Base-by-base conservation (phyloP, 1,139 yeast genomes). In the Candida sp. region DNA sequence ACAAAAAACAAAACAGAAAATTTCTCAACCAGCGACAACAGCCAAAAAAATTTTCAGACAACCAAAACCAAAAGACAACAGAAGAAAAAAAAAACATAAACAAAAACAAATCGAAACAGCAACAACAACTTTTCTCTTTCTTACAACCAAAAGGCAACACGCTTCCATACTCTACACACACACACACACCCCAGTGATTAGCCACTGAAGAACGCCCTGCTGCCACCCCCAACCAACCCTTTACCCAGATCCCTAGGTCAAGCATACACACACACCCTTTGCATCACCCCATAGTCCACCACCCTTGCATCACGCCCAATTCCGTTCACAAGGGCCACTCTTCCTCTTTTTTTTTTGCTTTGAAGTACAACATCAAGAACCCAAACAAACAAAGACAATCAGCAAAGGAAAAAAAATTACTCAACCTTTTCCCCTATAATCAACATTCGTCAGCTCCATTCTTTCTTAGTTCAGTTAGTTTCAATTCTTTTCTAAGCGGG, bases 81-180 rank as follows among this genome's bases (percentile, higher is more conserved):
- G 12, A 28, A 40, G 27, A 5, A 37, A 11, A 40, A 40, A 7
- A 40, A 40, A 40, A 40, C 43, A 40, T 28, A 40, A 40, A 38
- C 42, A 38, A 38, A 38, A 38, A 38, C 42, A 38, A 38, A 38
- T 38, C 28, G 31, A 28, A 40, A 40, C 43, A 40, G 25, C 43
- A 40, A 40, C 43, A 40, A 40, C 33, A 40, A 40, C 5, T 6
- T 6, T 28, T 28, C 31, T 28, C 25, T 40, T 28, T 30, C 43
- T 17, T 38, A 38, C 31, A 38, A 38, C 42, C 42, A 38, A 26
- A 38, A 38, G 30, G 8, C 30, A 38, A 12, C 11, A n/a, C n/a
- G n/a, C n/a, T n/a, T n/a, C n/a, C n/a, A n/a, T n/a, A n/a, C n/a
- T n/a, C n/a, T n/a, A n/a, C n/a, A n/a, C n/a, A n/a, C n/a, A n/a